Percentiles rank a stretch among this genome's conserved stretches.
Conservation (phyloP, 805 yeast genomes). For the Kazachstania bromeliacearum region DNA sequence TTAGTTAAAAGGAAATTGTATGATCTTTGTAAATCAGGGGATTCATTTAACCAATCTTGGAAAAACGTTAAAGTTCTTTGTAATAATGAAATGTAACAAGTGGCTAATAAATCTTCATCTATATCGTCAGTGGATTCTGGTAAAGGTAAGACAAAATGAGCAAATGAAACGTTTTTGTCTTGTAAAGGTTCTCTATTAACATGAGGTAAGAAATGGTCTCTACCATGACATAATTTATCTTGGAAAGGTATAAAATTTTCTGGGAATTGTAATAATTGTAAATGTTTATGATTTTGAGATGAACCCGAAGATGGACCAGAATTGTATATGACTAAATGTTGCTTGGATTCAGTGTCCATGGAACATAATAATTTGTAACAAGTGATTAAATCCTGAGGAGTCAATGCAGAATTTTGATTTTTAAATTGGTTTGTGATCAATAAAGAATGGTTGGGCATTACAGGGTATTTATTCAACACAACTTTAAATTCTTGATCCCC, state of each 20-base stretch:
- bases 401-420: constrained; percentile 61
- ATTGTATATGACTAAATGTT: constrained; percentile 76
- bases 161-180: constrained; percentile 56
- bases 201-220: constrained; percentile 45
- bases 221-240: constrained; percentile 34
- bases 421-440: constrained; percentile 67
- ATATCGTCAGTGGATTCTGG: constrained; percentile 37
- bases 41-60: constrained; percentile 33
- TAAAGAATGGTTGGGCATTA: constrained; percentile 68
- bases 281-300: constrained; percentile 85
- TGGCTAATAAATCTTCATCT: constrained; percentile 48
- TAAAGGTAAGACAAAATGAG: constrained; percentile 68
- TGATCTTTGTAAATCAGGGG: constrained; percentile 31
- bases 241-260: constrained; percentile 42
- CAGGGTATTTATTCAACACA: constrained; percentile 80
- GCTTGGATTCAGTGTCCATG: constrained; percentile 30
- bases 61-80: constrained; percentile 59
- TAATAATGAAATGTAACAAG: constrained; percentile 61
- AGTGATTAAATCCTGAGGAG: constrained; percentile 56
- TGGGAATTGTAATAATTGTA: constrained; percentile 77
- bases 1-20: constrained; percentile 76
- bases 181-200: constrained; percentile 49
- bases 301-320: constrained; percentile 90
- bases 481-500: constrained; percentile 38
- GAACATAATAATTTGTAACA: constrained; percentile 45